phyloP scores from a whole-genome alignment of 2,329 filamentous ascomycete species.

The Alternaria tenuissima region DNA sequence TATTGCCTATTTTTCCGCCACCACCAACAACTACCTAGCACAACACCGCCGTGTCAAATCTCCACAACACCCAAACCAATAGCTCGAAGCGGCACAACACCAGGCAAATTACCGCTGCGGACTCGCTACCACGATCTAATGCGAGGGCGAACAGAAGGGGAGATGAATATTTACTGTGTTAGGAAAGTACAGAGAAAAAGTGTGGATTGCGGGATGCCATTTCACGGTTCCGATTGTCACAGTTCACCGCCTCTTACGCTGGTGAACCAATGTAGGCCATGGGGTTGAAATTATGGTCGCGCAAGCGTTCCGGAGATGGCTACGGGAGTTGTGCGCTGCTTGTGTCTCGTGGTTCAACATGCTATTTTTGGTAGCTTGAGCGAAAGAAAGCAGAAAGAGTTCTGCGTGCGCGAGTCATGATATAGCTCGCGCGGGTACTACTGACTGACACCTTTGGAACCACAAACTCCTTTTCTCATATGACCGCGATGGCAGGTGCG shows the following conservation, averaged over 20 bases:
- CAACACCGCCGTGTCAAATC: slow-evolving; percentile 3
- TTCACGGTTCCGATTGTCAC: slow-evolving; percentile 10
- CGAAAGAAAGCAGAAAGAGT: background rate
- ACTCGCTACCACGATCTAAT: slow-evolving; percentile 10
- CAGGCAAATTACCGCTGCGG: slow-evolving; percentile 12
- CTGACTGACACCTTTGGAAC: background rate
- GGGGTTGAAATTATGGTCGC: slow-evolving; percentile 5
- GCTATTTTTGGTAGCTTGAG: slow-evolving; percentile 8
- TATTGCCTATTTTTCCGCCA: slow-evolving; percentile 8
- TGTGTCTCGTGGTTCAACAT: slow-evolving; percentile 1
- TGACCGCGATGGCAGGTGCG: slow-evolving; percentile 13
- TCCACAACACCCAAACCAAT: slow-evolving; percentile 9
- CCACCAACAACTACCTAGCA: slow-evolving; percentile 1
- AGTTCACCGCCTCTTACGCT: slow-evolving; percentile 11
- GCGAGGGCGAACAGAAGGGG: slow-evolving; percentile 12
- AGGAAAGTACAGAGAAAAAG: slow-evolving; percentile 13
- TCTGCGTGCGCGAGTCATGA: slow-evolving; percentile 8
- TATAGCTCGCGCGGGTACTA: background rate
- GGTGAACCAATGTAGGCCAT: slow-evolving; percentile 1
- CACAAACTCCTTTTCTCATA: slow-evolving; percentile 15
- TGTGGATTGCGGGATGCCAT: slow-evolving; percentile 12
- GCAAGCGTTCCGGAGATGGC: slow-evolving; percentile 12
- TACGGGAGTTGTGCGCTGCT: background rate
- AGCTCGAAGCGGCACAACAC: slow-evolving; percentile 8
- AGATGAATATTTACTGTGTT: slow-evolving; percentile 5